Conservation (phyloP, 106 monocot genomes). For the Dioscorea dumetorum region DNA sequence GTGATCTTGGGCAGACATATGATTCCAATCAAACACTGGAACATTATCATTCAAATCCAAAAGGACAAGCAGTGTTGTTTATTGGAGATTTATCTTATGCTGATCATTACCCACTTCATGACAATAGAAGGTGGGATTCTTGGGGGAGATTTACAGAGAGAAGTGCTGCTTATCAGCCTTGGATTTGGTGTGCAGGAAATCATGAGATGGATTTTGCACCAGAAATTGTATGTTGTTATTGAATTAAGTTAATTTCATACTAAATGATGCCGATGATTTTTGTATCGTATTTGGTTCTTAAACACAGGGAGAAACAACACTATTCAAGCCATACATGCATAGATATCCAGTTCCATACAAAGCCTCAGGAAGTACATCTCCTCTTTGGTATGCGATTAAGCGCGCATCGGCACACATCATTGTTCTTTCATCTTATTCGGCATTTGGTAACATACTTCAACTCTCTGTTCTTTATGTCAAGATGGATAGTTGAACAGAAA, state of each 20-base stretch:
- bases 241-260: too few species aligned
- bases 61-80: neutral
- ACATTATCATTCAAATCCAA: neutral
- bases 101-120: neutral
- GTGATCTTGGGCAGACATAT: neutral
- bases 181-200: neutral
- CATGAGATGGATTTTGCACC: neutral
- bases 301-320: neutral
- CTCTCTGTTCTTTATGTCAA: neutral
- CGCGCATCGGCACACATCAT: constrained; percentile 23
- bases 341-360: constrained; percentile 8
- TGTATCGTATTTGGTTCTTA: neutral
- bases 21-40: neutral
- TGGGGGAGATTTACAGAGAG: neutral
- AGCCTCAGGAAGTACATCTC: constrained; percentile 10
- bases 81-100: neutral
- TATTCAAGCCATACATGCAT: constrained; percentile 5
- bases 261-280: neutral
- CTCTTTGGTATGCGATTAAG: constrained; percentile 20
- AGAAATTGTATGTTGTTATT: neutral
- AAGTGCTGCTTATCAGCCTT: constrained; percentile 1
- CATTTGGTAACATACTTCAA: constrained; percentile 4
- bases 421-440: constrained; percentile 18
- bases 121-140: neutral
- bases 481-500: neutral